Conservation (phyloP, 2,329 filamentous ascomycete species). For the Alternaria arborescens region DNA sequence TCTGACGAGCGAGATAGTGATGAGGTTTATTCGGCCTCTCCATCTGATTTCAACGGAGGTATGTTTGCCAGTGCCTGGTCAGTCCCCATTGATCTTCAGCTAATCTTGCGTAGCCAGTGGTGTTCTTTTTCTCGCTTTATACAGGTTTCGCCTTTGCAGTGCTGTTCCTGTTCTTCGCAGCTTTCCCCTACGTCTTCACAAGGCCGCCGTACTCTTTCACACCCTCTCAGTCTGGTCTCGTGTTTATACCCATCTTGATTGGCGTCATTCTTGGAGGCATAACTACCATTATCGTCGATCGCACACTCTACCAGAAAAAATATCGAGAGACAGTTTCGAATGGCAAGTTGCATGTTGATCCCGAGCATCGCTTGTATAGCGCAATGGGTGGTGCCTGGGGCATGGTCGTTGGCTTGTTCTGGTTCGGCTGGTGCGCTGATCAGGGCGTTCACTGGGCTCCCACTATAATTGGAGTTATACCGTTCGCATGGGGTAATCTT, state of each 20-base stretch:
- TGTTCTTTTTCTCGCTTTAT: slow-evolving; percentile 48
- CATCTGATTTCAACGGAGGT: slow-evolving; percentile 54
- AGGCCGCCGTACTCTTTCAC: slow-evolving; percentile 42
- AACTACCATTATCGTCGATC: slow-evolving; percentile 49
- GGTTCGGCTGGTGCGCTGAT: slow-evolving; percentile 67
- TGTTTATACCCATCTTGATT: slow-evolving; percentile 46
- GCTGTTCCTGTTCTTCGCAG: slow-evolving; percentile 49
- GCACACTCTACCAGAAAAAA: slow-evolving; percentile 46
- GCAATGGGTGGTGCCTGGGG: slow-evolving; percentile 67
- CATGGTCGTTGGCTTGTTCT: slow-evolving; percentile 64
- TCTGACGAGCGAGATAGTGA: slow-evolving; percentile 42
- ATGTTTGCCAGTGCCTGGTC: slow-evolving; percentile 2
- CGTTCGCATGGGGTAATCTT: slow-evolving; percentile 69
- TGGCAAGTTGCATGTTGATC: slow-evolving; percentile 51
- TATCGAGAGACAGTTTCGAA: slow-evolving; percentile 36
- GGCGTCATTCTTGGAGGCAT: slow-evolving; percentile 39
- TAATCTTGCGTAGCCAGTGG: slow-evolving; percentile 35
- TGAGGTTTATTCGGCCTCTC: slow-evolving; percentile 61
- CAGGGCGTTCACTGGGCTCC: slow-evolving; percentile 58
- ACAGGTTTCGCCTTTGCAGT: slow-evolving; percentile 47
- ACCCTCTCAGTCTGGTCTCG: slow-evolving; percentile 40
- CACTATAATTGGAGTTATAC: slow-evolving; percentile 61
- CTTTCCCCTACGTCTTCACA: slow-evolving; percentile 47
- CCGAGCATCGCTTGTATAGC: slow-evolving; percentile 66
- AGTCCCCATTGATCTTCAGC: neutral